Evolutionary conservation across 106 monocot species (phyloP).

Genomic region (Dendrobium huoshanense): DNA sequence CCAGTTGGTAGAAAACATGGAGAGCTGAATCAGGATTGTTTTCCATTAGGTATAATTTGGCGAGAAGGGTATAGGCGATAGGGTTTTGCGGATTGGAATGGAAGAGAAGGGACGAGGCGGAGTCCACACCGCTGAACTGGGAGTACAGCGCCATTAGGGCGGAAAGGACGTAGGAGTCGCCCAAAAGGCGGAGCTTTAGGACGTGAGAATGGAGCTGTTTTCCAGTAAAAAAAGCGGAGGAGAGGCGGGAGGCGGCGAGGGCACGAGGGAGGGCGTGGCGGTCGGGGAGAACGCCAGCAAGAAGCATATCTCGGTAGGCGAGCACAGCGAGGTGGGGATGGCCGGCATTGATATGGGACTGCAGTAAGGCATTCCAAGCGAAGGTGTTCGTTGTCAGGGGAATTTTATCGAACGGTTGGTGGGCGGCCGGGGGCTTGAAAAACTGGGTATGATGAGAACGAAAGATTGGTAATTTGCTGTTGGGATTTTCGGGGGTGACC

Average conservation of each 20-base stretch:
- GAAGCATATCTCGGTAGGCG: conserved; percentile 32
- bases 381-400: conserved; percentile 27
- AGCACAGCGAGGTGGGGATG: conserved; percentile 15
- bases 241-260: conserved; percentile 11
- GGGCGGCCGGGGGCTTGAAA: neutral
- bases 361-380: conserved; percentile 33
- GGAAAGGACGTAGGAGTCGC: conserved; percentile 27
- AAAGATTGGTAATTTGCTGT: neutral
- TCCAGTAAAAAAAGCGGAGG: conserved; percentile 9
- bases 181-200: conserved; percentile 31
- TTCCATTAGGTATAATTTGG: conserved; percentile 13
- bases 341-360: conserved; percentile 20
- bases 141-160: conserved; percentile 33
- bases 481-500: neutral
- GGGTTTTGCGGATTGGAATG: conserved; percentile 3
- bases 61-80: conserved; percentile 37
- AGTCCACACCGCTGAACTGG: conserved; percentile 8
- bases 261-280: conserved; percentile 34
- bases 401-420: conserved; percentile 12
- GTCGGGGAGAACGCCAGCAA: conserved; percentile 22
- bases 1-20: conserved; percentile 29
- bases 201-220: conserved; percentile 36
- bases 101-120: conserved; percentile 15
- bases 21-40: conserved; percentile 27
- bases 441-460: neutral